Conservation (phyloP, 805 yeast species). For the Zygoascus ofunaensis region DNA sequence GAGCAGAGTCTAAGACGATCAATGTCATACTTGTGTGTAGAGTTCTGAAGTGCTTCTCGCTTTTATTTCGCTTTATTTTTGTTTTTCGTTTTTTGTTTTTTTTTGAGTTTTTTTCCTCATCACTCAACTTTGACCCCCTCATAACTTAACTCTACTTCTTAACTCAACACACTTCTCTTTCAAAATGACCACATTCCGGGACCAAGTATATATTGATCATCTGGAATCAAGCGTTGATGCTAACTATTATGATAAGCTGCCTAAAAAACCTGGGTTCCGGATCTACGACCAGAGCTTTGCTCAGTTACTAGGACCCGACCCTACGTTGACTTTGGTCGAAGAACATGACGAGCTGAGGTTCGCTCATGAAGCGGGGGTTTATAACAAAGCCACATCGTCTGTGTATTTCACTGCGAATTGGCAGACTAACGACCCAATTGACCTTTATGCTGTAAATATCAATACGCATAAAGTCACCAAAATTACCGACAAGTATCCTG, state of each 20-base stretch:
- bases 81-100: too few species aligned
- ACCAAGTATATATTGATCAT: not conserved
- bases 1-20: too few species aligned
- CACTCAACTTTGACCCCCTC: too few species aligned
- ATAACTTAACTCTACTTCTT: too few species aligned
- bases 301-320: constrained; percentile 13
- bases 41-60: too few species aligned
- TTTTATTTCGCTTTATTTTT: too few species aligned
- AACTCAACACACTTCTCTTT: too few species aligned
- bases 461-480: not conserved
- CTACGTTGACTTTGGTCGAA: constrained; percentile 15
- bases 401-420: constrained; percentile 25
- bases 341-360: constrained; percentile 16
- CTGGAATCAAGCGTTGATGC: not conserved
- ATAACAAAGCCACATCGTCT: constrained; percentile 19
- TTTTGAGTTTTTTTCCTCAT: too few species aligned
- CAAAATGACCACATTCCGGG: not conserved
- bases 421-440: constrained; percentile 8
- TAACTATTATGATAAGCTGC: not conserved
- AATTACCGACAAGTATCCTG: constrained; percentile 8
- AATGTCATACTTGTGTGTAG: too few species aligned
- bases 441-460: not conserved
- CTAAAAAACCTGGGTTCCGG: not conserved
- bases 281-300: constrained; percentile 12
- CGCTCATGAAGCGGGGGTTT: constrained; percentile 26